A percentile compares a stretch with the other conserved stretches of the same genome.
Evolutionary conservation across 306 rosid species (phyloP).

Genomic region (Quercus engelmannii): DNA sequence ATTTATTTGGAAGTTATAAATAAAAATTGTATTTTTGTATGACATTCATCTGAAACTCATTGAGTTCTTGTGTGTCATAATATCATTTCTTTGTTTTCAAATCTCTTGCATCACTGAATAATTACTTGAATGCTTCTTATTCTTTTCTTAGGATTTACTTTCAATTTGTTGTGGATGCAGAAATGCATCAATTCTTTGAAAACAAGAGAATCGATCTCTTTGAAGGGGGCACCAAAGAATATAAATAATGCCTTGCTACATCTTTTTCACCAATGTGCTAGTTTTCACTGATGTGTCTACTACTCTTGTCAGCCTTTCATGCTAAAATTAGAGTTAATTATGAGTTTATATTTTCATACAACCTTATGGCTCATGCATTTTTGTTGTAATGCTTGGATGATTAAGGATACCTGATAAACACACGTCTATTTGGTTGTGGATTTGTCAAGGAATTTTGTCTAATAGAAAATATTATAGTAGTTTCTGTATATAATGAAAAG

Average conservation of each 20-base stretch:
- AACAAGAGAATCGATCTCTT: constrained; percentile 76
- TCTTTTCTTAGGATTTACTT: neutral
- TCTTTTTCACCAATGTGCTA: neutral
- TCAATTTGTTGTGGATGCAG: constrained; percentile 29
- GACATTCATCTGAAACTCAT: too few relatives aligned
- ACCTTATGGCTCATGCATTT: too few relatives aligned
- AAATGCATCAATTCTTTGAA: constrained; percentile 63
- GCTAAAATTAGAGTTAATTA: neutral
- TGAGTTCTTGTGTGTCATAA: too few relatives aligned
- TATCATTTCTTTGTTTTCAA: too few relatives aligned
- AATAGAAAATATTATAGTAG: neutral
- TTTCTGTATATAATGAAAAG: neutral
- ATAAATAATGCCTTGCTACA: constrained; percentile 67
- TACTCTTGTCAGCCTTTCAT: neutral
- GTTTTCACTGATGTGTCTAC: neutral
- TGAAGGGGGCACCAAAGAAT: constrained; percentile 70
- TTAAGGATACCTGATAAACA: too few relatives aligned
- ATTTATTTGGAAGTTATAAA: too few relatives aligned
- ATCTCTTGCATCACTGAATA: neutral
- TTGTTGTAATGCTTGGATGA: too few relatives aligned
- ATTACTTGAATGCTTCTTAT: neutral
- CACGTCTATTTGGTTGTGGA: neutral
- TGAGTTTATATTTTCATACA: too few relatives aligned
- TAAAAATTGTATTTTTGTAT: too few relatives aligned
- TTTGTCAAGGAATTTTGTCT: neutral